Evolutionary conservation across 1,284 basidiomycete genomes (phyloP), one percentile per base, ranked within the genome.

Genomic region (Chalciporus piperatoides): DNA sequence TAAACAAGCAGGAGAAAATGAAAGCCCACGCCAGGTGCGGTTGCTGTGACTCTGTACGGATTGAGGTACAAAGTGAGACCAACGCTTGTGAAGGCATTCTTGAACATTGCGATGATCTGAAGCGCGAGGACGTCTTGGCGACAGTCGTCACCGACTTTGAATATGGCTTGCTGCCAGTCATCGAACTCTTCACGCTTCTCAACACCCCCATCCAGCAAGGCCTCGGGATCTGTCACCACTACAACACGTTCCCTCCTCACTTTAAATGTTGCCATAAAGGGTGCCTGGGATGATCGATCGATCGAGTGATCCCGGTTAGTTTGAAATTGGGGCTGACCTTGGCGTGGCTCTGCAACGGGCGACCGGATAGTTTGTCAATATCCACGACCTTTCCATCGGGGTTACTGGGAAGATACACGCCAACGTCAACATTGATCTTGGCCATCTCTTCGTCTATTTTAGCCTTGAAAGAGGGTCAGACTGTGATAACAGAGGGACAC

Each of bases 361-460:
- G 79, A 1, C 97, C 97, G 10, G 94, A 97, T 64, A 91, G 92
- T 64, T 97, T 92, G 70, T 99, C 96, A 53, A 99, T 86, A 64
- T 98, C 97, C 21, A 99, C 82, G 7, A 99, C 94, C 30, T 87
- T 80, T 41, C 97, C 96, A 63, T 99, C 97, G 0, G 97, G 96
- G 64, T 99, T 99, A 65, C 91, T 94, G 0, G 97, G 97, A 36
- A 99, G 75, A 67, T 99, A 99, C 10, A 99, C 96, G 3, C 97
- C 97, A 17, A 91, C 78, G 48, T 95, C 90, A 17, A 99, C 90
- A 44, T 79, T 75, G 56, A 99, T 95, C 73, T 95, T 95, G 4
- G 88, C 90, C 94, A 99, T 99, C 68, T 99, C 97, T 68, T 99
- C 96, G 68, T 99, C 97, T 54, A 99, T 99, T 74, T 99, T 99